Evolutionary conservation across 768 basidiomycete species (phyloP).

Genomic region (Atractiella rhizophila): DNA sequence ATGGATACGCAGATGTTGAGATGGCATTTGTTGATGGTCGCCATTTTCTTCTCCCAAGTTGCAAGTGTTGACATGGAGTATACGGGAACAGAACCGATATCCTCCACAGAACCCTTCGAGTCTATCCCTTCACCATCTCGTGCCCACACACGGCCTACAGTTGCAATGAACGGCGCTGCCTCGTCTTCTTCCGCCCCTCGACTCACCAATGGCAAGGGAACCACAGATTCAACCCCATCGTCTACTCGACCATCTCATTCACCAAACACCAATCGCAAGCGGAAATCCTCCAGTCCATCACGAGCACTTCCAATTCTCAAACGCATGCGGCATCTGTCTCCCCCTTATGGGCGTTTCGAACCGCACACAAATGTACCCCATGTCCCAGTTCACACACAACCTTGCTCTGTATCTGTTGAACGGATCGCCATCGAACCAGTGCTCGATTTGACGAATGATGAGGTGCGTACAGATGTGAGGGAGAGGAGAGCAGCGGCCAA

Average conservation of each 20-base stretch:
- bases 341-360: slow-evolving; percentile 51
- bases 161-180: too few relatives aligned
- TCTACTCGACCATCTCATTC: neutral
- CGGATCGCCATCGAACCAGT: slow-evolving; percentile 27
- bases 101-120: too few relatives aligned
- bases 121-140: too few relatives aligned
- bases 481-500: too few relatives aligned
- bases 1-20: neutral
- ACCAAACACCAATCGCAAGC: neutral
- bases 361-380: slow-evolving; percentile 50
- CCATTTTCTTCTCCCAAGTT: neutral
- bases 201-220: neutral
- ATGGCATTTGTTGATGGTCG: neutral
- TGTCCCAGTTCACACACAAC: slow-evolving; percentile 54
- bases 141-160: too few relatives aligned
- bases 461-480: slow-evolving; percentile 34
- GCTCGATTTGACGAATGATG: slow-evolving; percentile 20
- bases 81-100: too few relatives aligned
- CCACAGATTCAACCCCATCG: neutral
- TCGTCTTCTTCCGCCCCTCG: neutral
- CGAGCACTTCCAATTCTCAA: neutral
- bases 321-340: slow-evolving; percentile 10
- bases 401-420: slow-evolving; percentile 39
- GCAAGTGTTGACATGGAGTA: neutral
- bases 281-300: neutral